Conservation (phyloP, 1,139 yeast species). For the Candida dubliniensis region DNA sequence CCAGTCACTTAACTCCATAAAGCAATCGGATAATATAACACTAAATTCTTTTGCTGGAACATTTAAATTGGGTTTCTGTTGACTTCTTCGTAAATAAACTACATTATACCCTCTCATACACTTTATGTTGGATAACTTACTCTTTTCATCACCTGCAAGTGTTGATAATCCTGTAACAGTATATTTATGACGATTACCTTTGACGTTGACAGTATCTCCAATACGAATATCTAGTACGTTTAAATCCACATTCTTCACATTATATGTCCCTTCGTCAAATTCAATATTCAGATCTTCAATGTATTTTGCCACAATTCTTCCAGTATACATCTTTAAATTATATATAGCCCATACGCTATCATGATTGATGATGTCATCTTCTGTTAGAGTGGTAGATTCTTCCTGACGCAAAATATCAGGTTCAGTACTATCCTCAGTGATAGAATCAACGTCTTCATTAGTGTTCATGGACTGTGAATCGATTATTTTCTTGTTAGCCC, state of each 20-base stretch:
- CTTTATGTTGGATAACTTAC: too few species aligned
- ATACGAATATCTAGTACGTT: constrained; percentile 36
- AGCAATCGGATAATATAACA: constrained; percentile 20
- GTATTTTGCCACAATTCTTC: constrained; percentile 21
- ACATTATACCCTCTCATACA: constrained; percentile 63
- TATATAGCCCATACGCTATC: constrained; percentile 40
- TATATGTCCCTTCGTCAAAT: constrained; percentile 34
- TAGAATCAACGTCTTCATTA: constrained; percentile 9
- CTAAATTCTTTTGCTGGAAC: constrained; percentile 12
- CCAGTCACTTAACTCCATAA: constrained; percentile 46
- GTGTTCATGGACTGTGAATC: constrained; percentile 8
- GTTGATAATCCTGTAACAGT: constrained; percentile 46
- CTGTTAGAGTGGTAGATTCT: constrained; percentile 18
- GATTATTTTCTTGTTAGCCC: constrained; percentile 2
- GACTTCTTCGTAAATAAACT: constrained; percentile 34
- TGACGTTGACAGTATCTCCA: constrained; percentile 30
- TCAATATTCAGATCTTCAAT: constrained; percentile 29
- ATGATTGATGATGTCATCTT: constrained; percentile 18
- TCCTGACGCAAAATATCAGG: constrained; percentile 22
- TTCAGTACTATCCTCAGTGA: constrained; percentile 7
- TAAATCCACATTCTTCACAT: constrained; percentile 30
- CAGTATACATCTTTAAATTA: constrained; percentile 39
- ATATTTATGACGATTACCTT: constrained; percentile 23
- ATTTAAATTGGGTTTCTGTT: constrained; percentile 12
- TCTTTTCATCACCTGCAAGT: constrained; percentile 14